Percentiles rank a stretch among this genome's conserved stretches.
Conservation (phyloP, 345 rosid genomes). For the Noccaea bulbosa region DNA sequence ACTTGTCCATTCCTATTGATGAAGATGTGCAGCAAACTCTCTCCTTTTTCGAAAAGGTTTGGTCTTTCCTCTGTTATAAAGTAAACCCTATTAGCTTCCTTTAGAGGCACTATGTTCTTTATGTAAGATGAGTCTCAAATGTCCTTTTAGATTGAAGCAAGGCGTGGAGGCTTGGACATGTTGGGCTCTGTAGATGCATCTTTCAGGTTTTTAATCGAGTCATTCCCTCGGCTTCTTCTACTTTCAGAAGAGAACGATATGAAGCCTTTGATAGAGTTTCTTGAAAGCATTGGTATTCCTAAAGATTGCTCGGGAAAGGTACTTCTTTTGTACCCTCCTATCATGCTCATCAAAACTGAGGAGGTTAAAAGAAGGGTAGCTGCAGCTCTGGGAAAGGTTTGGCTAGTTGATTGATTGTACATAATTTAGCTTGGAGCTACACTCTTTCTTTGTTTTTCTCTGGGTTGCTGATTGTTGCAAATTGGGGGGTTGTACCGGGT, state of each 20-base stretch:
- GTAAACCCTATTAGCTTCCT: background rate
- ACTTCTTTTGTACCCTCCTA: slow-evolving; percentile 75
- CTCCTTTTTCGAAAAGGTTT: slow-evolving; percentile 91
- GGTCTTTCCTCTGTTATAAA: background rate
- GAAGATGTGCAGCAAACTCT: slow-evolving; percentile 87
- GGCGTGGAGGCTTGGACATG: slow-evolving; percentile 88
- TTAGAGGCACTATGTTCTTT: background rate
- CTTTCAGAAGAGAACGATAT: slow-evolving; percentile 64
- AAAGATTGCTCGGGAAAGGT: slow-evolving; percentile 46
- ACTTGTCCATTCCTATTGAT: slow-evolving; percentile 73
- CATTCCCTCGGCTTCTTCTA: slow-evolving; percentile 80
- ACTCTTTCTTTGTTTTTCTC: slow-evolving; percentile 10
- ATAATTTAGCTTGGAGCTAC: slow-evolving; percentile 6
- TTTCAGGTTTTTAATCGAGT: slow-evolving; percentile 69
- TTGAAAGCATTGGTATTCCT: slow-evolving; percentile 61
- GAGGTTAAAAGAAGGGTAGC: slow-evolving; percentile 49
- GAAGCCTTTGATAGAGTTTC: slow-evolving; percentile 59
- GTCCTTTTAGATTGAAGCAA: slow-evolving; percentile 73
- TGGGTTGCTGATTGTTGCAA: slow-evolving; percentile 35
- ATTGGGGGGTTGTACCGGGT: slow-evolving; percentile 10
- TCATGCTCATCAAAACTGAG: slow-evolving; percentile 50
- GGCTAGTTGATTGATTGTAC: slow-evolving; percentile 13
- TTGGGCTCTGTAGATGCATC: slow-evolving; percentile 60
- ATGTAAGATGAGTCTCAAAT: slow-evolving; percentile 28
- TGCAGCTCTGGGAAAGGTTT: slow-evolving; percentile 63